Conservation (phyloP, 305 asterid species). For the Ruellia speciosa region DNA sequence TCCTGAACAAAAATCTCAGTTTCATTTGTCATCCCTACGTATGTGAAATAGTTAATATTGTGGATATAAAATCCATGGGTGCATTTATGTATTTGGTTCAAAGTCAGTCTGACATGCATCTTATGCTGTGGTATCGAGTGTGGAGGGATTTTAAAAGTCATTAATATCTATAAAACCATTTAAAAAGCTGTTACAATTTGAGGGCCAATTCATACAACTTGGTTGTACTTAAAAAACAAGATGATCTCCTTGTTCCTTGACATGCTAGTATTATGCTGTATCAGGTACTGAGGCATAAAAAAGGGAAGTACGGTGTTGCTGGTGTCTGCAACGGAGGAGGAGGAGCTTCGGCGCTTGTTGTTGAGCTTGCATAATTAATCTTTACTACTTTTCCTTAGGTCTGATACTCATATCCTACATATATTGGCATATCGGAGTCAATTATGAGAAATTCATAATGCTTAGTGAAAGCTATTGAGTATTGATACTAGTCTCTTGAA, state of each 20-base stretch:
- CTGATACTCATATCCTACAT: neutral
- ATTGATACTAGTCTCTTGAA: no score
- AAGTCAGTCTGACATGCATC: neutral
- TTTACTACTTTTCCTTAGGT: neutral
- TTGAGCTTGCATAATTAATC: slow-evolving; percentile 51
- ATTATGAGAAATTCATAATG: no score
- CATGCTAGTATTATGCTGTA: slow-evolving; percentile 4
- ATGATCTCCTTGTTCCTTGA: slow-evolving; percentile 8
- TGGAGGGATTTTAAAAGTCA: neutral
- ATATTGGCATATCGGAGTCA: no score
- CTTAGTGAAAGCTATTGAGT: no score
- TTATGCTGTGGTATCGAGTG: neutral
- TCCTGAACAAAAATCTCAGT: no score
- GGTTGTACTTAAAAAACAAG: neutral
- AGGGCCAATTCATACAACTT: neutral
- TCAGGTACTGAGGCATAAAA: slow-evolving; percentile 78
- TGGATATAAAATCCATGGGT: no score
- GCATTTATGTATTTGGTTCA: no score
- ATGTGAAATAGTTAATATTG: no score
- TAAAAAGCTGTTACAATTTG: no score
- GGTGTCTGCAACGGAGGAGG: slow-evolving; percentile 99
- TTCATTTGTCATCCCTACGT: no score
- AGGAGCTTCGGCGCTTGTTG: slow-evolving; percentile 91
- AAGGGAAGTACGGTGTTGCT: slow-evolving; percentile 71
- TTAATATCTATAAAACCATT: no score